These are phyloP conservation scores for Craterostigma plantagineum DNA, from an alignment of 257 asterid genomes.

Conservation along the genomic window DNA sequence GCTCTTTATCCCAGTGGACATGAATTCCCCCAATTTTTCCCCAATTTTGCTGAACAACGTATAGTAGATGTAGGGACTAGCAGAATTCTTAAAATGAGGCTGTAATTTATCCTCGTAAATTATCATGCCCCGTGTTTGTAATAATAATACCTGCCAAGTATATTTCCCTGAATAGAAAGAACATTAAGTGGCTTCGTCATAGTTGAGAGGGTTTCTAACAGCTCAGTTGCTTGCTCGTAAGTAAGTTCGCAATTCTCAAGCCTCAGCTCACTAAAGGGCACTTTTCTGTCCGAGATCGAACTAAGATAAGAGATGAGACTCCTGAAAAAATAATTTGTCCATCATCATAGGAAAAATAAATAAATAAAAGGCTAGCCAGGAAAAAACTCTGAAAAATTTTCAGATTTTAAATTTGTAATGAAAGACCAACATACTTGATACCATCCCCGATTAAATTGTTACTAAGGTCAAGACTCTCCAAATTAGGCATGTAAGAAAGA, in stretches of 20 bases:
- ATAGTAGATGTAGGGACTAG: slow-evolving; percentile 7
- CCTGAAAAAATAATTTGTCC: slow-evolving; percentile 24
- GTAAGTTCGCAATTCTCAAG: slow-evolving; percentile 73
- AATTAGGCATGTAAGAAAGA: slow-evolving; percentile 51
- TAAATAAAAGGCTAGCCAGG: not conserved
- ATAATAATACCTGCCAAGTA: slow-evolving; percentile 64
- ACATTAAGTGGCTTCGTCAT: slow-evolving; percentile 44
- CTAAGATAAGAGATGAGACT: slow-evolving; percentile 38
- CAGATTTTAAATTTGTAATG: not conserved
- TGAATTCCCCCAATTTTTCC: slow-evolving; percentile 36
- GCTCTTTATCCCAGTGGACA: slow-evolving; percentile 41
- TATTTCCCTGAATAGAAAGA: slow-evolving; percentile 65
- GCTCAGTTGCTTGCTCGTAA: slow-evolving; percentile 32
- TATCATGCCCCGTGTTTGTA: no score
- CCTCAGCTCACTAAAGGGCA: slow-evolving; percentile 46
- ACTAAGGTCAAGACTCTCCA: slow-evolving; percentile 79
- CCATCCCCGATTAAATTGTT: slow-evolving; percentile 73
- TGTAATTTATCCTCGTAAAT: not conserved
- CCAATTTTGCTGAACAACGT: slow-evolving; percentile 48
- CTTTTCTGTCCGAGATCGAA: slow-evolving; percentile 31
- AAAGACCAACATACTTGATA: slow-evolving; percentile 27
- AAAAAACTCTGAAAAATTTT: not conserved
- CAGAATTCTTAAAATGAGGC: slow-evolving; percentile 7
- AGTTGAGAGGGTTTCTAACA: slow-evolving; percentile 47
- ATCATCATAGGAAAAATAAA: slow-evolving; percentile 1